Conservation (phyloP, 306 rosid genomes). For the Inga laurina region DNA sequence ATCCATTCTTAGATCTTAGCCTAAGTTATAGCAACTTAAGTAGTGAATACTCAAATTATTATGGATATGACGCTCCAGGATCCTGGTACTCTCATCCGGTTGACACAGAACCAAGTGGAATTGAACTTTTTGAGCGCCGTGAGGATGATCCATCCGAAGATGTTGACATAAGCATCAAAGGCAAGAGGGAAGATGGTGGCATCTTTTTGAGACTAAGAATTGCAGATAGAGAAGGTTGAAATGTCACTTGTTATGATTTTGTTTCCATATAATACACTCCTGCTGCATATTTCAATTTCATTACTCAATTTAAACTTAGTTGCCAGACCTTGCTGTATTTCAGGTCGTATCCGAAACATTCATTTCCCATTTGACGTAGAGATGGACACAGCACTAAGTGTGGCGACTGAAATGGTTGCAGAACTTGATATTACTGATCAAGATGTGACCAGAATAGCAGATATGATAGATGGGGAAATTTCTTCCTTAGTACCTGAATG, state of each 20-base stretch:
- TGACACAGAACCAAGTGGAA: constrained; percentile 64
- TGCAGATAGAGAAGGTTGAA: constrained; percentile 85
- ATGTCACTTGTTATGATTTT: constrained; percentile 21
- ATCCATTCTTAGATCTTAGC: constrained; percentile 56
- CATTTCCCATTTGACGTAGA: constrained; percentile 86
- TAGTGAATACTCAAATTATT: constrained; percentile 52
- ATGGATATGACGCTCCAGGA: constrained; percentile 48
- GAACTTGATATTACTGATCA: constrained; percentile 91
- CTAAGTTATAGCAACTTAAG: constrained; percentile 51
- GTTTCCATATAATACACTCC: neutral
- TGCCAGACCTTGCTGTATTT: constrained; percentile 23
- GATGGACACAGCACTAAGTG: constrained; percentile 85
- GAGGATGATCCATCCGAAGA: constrained; percentile 74
- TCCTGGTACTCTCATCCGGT: constrained; percentile 58
- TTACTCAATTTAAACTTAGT: constrained; percentile 16
- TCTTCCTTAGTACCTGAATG: constrained; percentile 85
- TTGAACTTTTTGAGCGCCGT: constrained; percentile 74
- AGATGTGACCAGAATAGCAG: constrained; percentile 87
- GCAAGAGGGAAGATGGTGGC: constrained; percentile 70
- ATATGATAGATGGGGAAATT: constrained; percentile 92
- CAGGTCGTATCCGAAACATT: constrained; percentile 86
- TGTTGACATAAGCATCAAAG: constrained; percentile 75
- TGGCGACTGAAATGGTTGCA: constrained; percentile 95
- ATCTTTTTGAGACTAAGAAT: constrained; percentile 83
- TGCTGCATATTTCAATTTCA: constrained; percentile 11